Conservation (phyloP, 1,284 basidiomycete species). For the Taiwanofungus camphoratus region DNA sequence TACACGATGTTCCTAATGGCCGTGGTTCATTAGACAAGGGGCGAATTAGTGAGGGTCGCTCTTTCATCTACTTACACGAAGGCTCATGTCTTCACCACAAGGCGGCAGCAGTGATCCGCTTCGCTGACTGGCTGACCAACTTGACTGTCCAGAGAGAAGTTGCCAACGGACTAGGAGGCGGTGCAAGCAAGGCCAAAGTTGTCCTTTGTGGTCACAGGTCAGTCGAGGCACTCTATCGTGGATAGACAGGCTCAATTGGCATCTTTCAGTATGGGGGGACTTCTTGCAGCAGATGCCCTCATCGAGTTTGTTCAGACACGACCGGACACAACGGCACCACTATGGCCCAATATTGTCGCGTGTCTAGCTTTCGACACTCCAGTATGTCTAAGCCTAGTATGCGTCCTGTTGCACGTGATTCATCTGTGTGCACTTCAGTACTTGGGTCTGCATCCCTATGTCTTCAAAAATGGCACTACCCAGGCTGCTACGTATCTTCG, state of each 20-base stretch:
- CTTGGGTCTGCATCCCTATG: conserved; percentile 79
- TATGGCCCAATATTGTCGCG: conserved; percentile 82
- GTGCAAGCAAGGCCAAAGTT: conserved; percentile 75
- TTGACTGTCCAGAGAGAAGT: conserved; percentile 78
- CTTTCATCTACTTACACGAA: conserved; percentile 2
- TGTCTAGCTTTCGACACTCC: conserved; percentile 90
- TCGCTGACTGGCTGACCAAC: conserved; percentile 86
- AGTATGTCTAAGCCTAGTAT: conserved; percentile 37
- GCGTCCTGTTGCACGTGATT: background rate
- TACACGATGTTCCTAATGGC: background rate
- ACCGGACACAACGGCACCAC: conserved; percentile 53
- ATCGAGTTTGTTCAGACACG: conserved; percentile 65
- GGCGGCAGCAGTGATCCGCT: conserved; percentile 76
- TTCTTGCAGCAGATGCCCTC: conserved; percentile 82
- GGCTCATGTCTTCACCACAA: conserved; percentile 26
- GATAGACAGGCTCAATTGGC: background rate
- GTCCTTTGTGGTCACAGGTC: conserved; percentile 91
- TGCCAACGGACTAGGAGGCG: conserved; percentile 55
- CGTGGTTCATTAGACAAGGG: conserved; percentile 64
- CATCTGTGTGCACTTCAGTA: conserved; percentile 43
- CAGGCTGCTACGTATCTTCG: conserved; percentile 73
- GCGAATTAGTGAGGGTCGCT: conserved; percentile 66
- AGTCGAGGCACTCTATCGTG: background rate
- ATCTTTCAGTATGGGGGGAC: conserved; percentile 75
- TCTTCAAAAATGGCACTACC: conserved; percentile 81